Percentiles rank a stretch among this genome's conserved stretches.
Evolutionary conservation across 108 stramenopile species (phyloP).

Genomic region (Pseudonitzschia delicatissima): DNA sequence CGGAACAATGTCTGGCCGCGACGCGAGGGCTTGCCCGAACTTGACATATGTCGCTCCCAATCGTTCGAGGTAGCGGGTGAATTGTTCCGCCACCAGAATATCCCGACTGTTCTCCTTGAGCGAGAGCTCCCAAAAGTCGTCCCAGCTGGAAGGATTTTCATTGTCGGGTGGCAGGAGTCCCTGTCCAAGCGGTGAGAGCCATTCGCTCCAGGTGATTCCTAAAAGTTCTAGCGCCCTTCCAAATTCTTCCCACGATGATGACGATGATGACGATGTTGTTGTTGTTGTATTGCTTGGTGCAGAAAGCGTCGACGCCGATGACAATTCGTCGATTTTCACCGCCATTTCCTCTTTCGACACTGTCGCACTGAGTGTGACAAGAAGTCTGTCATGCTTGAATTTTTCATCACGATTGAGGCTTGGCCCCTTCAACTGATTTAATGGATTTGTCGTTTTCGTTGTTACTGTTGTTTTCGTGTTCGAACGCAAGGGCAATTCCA

Average conservation of each 20-base stretch:
- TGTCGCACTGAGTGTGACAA: too few relatives aligned
- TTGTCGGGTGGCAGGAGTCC: neutral
- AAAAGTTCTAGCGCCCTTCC: neutral
- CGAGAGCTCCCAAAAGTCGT: constrained; percentile 1
- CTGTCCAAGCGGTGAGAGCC: neutral
- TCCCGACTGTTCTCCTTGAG: neutral
- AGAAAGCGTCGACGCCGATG: neutral
- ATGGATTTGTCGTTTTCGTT: too few relatives aligned
- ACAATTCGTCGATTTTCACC: too few relatives aligned
- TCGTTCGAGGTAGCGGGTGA: constrained; percentile 46
- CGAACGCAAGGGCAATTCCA: too few relatives aligned
- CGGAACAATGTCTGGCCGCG: constrained; percentile 73
- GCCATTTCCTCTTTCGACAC: too few relatives aligned
- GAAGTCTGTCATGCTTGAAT: too few relatives aligned
- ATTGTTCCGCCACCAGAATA: constrained; percentile 37
- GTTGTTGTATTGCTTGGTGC: neutral
- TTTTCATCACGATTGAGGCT: too few relatives aligned
- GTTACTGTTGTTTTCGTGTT: too few relatives aligned
- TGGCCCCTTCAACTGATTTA: too few relatives aligned
- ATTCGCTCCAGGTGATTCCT: constrained; percentile 2
- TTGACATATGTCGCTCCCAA: constrained; percentile 80
- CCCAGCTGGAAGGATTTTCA: too few relatives aligned
- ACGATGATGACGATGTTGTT: neutral
- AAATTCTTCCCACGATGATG: neutral
- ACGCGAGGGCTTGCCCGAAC: constrained; percentile 71